These are phyloP conservation scores for Grammothele lineata DNA, from an alignment of 768 basidiomycete genomes.

Conservation along the genomic window DNA sequence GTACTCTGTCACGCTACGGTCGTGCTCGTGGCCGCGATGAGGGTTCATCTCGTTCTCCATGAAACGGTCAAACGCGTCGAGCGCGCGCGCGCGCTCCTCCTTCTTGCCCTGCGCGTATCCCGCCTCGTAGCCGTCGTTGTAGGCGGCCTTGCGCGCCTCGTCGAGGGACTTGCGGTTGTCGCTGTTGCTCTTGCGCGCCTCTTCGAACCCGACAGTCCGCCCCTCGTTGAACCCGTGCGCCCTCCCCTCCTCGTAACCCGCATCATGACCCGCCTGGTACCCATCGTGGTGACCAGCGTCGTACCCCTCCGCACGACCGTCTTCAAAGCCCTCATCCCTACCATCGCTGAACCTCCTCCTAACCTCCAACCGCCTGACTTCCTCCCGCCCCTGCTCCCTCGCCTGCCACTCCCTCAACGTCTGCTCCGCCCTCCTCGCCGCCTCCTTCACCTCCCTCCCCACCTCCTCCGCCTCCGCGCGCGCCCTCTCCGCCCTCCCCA, in stretches of 20 bases:
- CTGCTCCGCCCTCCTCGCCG: slow-evolving; percentile 38
- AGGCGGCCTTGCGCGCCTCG: slow-evolving; percentile 34
- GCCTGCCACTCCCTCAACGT: slow-evolving; percentile 42
- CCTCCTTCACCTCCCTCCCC: slow-evolving; percentile 39
- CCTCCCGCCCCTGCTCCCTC: slow-evolving; percentile 38
- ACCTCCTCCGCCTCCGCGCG: slow-evolving; percentile 41
- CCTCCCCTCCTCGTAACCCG: slow-evolving; percentile 36
- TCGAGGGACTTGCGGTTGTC: slow-evolving; percentile 19
- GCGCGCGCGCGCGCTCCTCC: slow-evolving; percentile 49
- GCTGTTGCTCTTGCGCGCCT: slow-evolving; percentile 19
- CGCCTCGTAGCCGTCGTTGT: slow-evolving; percentile 31
- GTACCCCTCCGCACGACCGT: slow-evolving; percentile 43
- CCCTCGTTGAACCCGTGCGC: slow-evolving; percentile 30
- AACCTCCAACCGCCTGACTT: slow-evolving; percentile 37
- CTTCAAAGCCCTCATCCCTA: slow-evolving; percentile 28
- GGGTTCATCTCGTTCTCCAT: slow-evolving; percentile 39
- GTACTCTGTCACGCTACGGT: slow-evolving; percentile 12
- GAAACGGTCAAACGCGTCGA: slow-evolving; percentile 57
- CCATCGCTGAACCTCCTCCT: slow-evolving; percentile 41
- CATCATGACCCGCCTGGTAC: slow-evolving; percentile 34
- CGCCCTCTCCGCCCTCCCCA: slow-evolving; percentile 35
- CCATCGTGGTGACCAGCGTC: slow-evolving; percentile 45
- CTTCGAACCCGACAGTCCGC: slow-evolving; percentile 26
- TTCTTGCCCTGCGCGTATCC: slow-evolving; percentile 36
- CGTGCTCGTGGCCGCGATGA: background rate